Evolutionary conservation across 1,284 basidiomycete genomes (phyloP).

Genomic region (Marasmius oreades): DNA sequence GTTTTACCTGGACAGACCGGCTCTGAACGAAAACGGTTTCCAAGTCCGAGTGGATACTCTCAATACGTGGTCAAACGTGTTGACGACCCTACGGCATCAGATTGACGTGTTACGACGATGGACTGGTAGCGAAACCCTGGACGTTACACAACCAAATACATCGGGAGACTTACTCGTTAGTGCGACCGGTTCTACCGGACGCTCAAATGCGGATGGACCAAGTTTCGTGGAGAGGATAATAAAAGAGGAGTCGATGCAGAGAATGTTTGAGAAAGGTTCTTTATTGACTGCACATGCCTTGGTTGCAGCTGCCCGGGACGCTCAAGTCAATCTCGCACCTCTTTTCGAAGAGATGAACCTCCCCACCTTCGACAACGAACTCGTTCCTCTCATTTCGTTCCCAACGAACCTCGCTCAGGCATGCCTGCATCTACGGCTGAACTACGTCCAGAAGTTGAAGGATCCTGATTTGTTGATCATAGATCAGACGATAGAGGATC

Average conservation of each 20-base stretch:
- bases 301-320: conserved; percentile 83
- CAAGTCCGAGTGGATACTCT: conserved; percentile 81
- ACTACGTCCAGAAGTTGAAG: conserved; percentile 86
- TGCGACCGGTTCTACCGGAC: conserved; percentile 25
- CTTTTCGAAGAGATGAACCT: conserved; percentile 83
- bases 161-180: conserved; percentile 52
- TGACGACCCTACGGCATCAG: conserved; percentile 77
- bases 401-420: conserved; percentile 94
- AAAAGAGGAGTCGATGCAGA: conserved; percentile 95
- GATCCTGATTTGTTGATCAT: conserved; percentile 90
- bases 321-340: conserved; percentile 78
- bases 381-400: conserved; percentile 91
- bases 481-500: conserved; percentile 95
- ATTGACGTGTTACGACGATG: conserved; percentile 80
- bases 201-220: conserved; percentile 50
- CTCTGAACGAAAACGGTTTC: conserved; percentile 64
- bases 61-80: conserved; percentile 85
- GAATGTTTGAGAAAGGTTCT: conserved; percentile 92
- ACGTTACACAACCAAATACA: conserved; percentile 77
- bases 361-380: conserved; percentile 89
- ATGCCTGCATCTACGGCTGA: conserved; percentile 83
- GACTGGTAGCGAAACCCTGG: conserved; percentile 87
- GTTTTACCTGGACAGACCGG: conserved; percentile 76
- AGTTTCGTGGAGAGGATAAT: conserved; percentile 93
- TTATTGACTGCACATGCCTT: conserved; percentile 85